Base-by-base conservation (phyloP, 805 yeast species). In the Suhomyces tanzawaensis region DNA sequence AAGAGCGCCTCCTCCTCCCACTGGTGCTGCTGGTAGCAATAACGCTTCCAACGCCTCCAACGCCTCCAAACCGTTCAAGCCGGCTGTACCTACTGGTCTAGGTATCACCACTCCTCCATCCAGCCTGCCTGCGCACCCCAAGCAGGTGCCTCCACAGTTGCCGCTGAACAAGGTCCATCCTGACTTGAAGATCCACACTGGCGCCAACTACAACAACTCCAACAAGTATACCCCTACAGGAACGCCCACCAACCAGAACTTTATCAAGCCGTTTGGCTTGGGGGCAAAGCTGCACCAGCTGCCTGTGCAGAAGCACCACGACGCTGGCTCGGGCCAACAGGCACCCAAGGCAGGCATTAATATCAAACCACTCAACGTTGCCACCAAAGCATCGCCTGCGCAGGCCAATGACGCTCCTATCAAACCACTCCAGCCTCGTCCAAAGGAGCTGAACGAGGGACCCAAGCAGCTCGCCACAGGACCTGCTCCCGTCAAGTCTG, bases 1-100 rank as follows among this genome's bases (percentile, higher is more conserved):
- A 58, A 68, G 65, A 41, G 81, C 83, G 1, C 83, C 82, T 4
- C 69, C 77, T 5, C 81, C 81, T 2, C 81, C 80, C 9, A 19
- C 24, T 8, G 17, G 21, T 15, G 27, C 21, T 32, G 37, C 35
- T 21, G 34, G 32, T 21, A 9, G 8, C 16, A 28, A 30, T 38
- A 34, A 17, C 42, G n/a, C n/a, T n/a, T n/a, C n/a, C n/a, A n/a
- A n/a, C n/a, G n/a, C n/a, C n/a, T 30, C 24, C 35, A 42, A 35
- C 34, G 40, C 35, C 31, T 29, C 38, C 14, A 39, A 32, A 18
- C 32, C 34, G 45, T 28, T 27, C 41, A 37, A 40, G 44, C 19
- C 25, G 4, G 27, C 22, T 26, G 23, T 39, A 22, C 50, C 60
- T 40, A 41, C 58, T 38, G 57, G 53, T 33, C 45, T 54, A 41